Base-by-base conservation (phyloP, 2,329 filamentous ascomycete genomes). In the Corniculantispora saksenae region DNA sequence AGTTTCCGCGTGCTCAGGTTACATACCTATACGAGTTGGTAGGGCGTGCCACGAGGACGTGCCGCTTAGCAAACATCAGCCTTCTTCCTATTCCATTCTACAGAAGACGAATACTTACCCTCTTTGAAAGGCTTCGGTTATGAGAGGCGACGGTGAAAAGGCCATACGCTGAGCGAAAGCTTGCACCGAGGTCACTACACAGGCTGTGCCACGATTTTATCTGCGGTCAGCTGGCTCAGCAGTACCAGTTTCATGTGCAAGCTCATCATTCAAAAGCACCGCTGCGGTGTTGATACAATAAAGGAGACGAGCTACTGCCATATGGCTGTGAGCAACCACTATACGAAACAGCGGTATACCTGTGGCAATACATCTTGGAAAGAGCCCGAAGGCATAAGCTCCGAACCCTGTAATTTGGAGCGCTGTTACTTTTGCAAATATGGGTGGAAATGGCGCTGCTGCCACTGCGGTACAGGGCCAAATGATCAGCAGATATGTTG, bases 371-470 rank as follows among this genome's bases (percentile, higher is more conserved):
- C 43, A 2, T 53, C 45, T 2, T 63, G 53, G 54, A 63, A 51
- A 35, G 29, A 43, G 21, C 43, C 53, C 8, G 45, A 63, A 1
- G 32, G 29, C 21, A 29, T 63, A 29, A 50, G 51, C 2, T 3
- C 13, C 6, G 35, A 50, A 6, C 61, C 61, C 13, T 63, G 61
- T 23, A 21, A 50, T 27, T 15, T 63, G 29, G 25, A 40, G 2
- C 15, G 15, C 53, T 63, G 61, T 29, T 56, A 51, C 32, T 63
- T 63, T n/a, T 63, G 61, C 21, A 38, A 21, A 40, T 63, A 51
- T 19, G 17, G 51, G 47, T 63, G 61, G 61, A 38, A 25, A 12
- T 63, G 61, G 61, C 61, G 61, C 21, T 63, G 61, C 23, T 63
- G 61, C 53, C 51, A 63, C 43, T 63, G 61, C 53, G 61, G 61